Percentiles rank a stretch among this genome's conserved stretches.
phyloP scores from a whole-genome alignment of 2,329 filamentous ascomycete genomes.

The Akanthomyces lecanii region DNA sequence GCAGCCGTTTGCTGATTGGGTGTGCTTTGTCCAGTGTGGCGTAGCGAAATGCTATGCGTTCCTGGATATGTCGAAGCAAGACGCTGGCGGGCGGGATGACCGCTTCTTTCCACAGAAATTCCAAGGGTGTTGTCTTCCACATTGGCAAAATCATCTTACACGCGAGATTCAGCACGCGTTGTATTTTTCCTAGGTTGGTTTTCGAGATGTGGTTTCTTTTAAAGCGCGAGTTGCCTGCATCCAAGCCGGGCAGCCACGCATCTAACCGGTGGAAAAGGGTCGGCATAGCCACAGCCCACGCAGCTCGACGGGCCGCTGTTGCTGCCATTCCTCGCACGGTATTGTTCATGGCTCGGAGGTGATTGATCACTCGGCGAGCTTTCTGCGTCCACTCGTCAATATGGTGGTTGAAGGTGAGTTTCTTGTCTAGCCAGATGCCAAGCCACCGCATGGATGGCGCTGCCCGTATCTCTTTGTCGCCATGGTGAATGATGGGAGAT shows the following conservation, averaged over 20 bases:
- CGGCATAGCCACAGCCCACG: conserved; percentile 3
- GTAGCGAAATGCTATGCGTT: background rate
- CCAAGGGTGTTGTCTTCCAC: too few relatives aligned
- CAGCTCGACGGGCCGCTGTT: background rate
- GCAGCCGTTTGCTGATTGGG: too few relatives aligned
- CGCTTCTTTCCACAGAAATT: conserved; percentile 5
- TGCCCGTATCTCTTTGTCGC: too few relatives aligned
- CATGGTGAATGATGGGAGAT: too few relatives aligned
- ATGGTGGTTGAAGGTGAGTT: conserved; percentile 10
- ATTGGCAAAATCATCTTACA: too few relatives aligned
- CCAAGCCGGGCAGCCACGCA: background rate
- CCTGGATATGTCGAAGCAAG: background rate
- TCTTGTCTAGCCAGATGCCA: background rate
- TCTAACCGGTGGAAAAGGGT: conserved; percentile 3
- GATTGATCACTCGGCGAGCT: background rate
- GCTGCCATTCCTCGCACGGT: too few relatives aligned
- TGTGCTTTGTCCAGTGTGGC: background rate
- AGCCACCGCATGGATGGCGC: too few relatives aligned
- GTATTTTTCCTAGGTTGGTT: too few relatives aligned
- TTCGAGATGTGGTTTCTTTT: background rate
- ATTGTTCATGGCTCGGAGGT: too few relatives aligned
- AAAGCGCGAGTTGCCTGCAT: background rate
- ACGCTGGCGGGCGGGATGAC: background rate
- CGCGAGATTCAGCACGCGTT: background rate
- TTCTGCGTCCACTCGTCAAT: background rate